Conservation (phyloP, 2,329 filamentous ascomycete species). For the Trichoderma semiorbis region DNA sequence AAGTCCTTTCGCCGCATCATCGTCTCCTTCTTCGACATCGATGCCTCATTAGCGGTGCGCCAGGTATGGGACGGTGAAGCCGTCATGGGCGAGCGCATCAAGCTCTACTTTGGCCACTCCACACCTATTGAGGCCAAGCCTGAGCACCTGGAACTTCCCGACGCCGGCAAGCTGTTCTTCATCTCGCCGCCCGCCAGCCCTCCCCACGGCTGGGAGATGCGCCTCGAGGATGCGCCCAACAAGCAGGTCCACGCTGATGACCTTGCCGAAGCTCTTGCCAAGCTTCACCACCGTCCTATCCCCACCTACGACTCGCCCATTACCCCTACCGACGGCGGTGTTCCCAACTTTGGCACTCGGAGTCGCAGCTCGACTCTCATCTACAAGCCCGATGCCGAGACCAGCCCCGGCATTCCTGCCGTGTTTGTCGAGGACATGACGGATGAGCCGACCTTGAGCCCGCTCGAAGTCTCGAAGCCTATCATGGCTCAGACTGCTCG, state of each 20-base stretch:
- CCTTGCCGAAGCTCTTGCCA: slow-evolving; percentile 62
- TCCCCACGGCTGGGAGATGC: slow-evolving; percentile 66
- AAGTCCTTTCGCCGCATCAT: slow-evolving; percentile 81
- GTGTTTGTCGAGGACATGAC: slow-evolving; percentile 68
- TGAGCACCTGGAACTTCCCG: slow-evolving; percentile 62
- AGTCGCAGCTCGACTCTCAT: slow-evolving; percentile 65
- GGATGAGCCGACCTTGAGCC: slow-evolving; percentile 48
- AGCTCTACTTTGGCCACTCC: slow-evolving; percentile 65
- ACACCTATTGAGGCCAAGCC: slow-evolving; percentile 55
- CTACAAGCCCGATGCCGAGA: slow-evolving; percentile 58
- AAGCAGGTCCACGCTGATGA: slow-evolving; percentile 68
- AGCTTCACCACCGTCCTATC: slow-evolving; percentile 49
- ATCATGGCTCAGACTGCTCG: slow-evolving; percentile 59
- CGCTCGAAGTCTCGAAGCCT: slow-evolving; percentile 41
- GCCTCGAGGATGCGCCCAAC: slow-evolving; percentile 66
- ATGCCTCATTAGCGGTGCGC: slow-evolving; percentile 68
- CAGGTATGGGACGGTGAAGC: slow-evolving; percentile 70
- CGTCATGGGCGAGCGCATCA: slow-evolving; percentile 66
- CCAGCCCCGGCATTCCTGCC: slow-evolving; percentile 56
- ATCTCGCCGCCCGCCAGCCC: slow-evolving; percentile 67
- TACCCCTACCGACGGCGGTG: slow-evolving; percentile 30
- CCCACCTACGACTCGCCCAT: slow-evolving; percentile 28
- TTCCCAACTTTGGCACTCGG: slow-evolving; percentile 35
- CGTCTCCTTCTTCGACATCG: slow-evolving; percentile 69
- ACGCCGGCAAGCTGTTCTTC: slow-evolving; percentile 69